Evolutionary conservation across 306 rosid species (phyloP), one percentile per base, ranked within the genome.

Genomic region (Cyclanthera cordifolia): DNA sequence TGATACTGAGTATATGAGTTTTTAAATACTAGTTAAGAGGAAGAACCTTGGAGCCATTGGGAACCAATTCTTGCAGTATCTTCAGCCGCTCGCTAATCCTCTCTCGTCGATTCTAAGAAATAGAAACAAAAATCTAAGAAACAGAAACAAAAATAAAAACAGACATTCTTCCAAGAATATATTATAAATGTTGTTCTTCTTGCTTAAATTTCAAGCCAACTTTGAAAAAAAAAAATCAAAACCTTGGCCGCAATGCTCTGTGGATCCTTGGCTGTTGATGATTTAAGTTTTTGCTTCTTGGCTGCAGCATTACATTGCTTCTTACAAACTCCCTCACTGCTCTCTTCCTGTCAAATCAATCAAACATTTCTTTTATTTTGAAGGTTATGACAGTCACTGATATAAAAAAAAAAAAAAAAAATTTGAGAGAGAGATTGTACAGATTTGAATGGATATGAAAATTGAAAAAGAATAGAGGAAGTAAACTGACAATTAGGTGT

Each of bases 211-310:
- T 23, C 32, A 60, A 66, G 65, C 60, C 51, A 41, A 32, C 9
- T 15, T 24, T 41, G 46, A 21, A 34, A 27, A 34, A 0, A 6
- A 45, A 50, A 53, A 28, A 15, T 16, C 7, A 78, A 63, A 65
- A 91, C 97, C 97, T 91, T 91, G 41, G 97, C 97, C 54, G 96
- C 95, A 72, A 88, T 82, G 75, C 97, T 91, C 70, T 87, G 96
- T 30, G 97, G 88, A 79, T 91, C 96, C 74, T 85, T 88, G 12
- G 90, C 72, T 28, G 79, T 70, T 54, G 51, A 77, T 72, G 91
- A 59, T 81, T 88, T 88, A 16, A 77, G 79, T 77, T 82, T 86
- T 49, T 77, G 65, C 52, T 80, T 74, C 80, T 85, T 87, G 66
- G 77, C 76, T 55, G 79, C 70, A 69, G 2, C 37, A 32, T 80